Percentiles rank a stretch among this genome's conserved stretches.
Evolutionary conservation across 2,329 filamentous ascomycete species (phyloP).

Genomic region (Pseudogymnoascus sp.): DNA sequence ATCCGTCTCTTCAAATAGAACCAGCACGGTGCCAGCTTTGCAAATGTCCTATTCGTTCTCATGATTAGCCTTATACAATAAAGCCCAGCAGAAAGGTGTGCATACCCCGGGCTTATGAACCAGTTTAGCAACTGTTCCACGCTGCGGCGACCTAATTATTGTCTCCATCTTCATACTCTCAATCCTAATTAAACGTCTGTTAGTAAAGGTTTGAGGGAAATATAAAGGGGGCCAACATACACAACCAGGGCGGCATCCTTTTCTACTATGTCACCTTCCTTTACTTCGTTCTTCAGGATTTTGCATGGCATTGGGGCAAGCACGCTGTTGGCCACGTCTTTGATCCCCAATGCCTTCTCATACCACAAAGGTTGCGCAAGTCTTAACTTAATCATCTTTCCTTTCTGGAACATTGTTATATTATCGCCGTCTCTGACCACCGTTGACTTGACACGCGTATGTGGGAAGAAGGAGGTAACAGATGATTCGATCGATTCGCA

Average conservation of each 20-base stretch:
- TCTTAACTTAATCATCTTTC: slow-evolving; percentile 48
- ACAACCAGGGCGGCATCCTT: slow-evolving; percentile 85
- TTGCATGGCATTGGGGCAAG: slow-evolving; percentile 97
- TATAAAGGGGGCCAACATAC: slow-evolving; percentile 36
- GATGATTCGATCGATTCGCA: slow-evolving; percentile 37
- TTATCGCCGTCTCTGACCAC: slow-evolving; percentile 56
- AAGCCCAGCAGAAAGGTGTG: slow-evolving; percentile 9
- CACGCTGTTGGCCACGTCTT: slow-evolving; percentile 73
- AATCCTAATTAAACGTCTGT: slow-evolving; percentile 39
- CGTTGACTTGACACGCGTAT: slow-evolving; percentile 70
- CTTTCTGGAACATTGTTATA: slow-evolving; percentile 69
- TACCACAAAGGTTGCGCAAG: slow-evolving; percentile 67
- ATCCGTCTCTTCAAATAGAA: slow-evolving; percentile 53
- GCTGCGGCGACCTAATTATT: slow-evolving; percentile 67
- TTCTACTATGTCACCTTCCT: slow-evolving; percentile 70
- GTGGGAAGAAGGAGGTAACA: slow-evolving; percentile 70
- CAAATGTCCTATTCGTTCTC: slow-evolving; percentile 55
- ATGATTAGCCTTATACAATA: slow-evolving; percentile 8
- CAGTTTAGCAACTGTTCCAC: slow-evolving; percentile 61
- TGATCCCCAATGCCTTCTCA: slow-evolving; percentile 76
- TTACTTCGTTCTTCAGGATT: slow-evolving; percentile 80
- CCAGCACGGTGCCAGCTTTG: slow-evolving; percentile 66
- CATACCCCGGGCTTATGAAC: slow-evolving; percentile 68
- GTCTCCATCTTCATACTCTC: slow-evolving; percentile 91
- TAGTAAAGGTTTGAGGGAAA: not conserved